phyloP scores from a whole-genome alignment of 2,329 filamentous ascomycete species.

The Rhynchosporium secalis region DNA sequence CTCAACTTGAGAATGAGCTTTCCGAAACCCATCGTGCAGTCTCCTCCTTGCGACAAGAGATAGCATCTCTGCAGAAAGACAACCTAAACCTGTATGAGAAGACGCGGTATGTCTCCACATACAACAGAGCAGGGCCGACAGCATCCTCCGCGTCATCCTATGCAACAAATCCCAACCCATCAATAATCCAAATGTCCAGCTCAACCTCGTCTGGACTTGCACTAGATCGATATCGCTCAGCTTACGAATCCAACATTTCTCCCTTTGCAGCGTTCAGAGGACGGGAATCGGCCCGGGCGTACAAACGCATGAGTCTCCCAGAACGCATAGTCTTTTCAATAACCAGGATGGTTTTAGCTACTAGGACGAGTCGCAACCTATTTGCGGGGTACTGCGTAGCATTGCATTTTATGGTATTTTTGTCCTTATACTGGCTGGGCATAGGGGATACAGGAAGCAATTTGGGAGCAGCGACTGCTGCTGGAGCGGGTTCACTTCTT shows the following conservation, averaged over 20 bases:
- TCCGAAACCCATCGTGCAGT: constrained; percentile 80
- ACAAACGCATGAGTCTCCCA: constrained; percentile 88
- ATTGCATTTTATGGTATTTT: constrained; percentile 84
- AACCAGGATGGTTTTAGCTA: constrained; percentile 87
- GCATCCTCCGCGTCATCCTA: constrained; percentile 66
- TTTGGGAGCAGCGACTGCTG: constrained; percentile 46
- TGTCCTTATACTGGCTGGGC: constrained; percentile 83
- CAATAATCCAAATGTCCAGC: constrained; percentile 63
- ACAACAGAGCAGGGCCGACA: constrained; percentile 69
- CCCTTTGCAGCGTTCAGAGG: constrained; percentile 95
- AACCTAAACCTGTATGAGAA: constrained; percentile 97
- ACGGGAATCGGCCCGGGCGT: constrained; percentile 86
- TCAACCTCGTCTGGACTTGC: constrained; percentile 63
- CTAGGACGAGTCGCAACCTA: constrained; percentile 84
- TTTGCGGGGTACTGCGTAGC: constrained; percentile 91
- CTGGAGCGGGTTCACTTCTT: constrained; percentile 44
- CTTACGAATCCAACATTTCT: constrained; percentile 93
- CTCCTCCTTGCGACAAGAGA: constrained; percentile 84
- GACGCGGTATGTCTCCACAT: constrained; percentile 92
- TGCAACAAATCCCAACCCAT: constrained; percentile 71
- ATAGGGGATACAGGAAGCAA: constrained; percentile 55
- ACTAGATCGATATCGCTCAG: constrained; percentile 82
- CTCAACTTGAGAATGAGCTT: constrained; percentile 85
- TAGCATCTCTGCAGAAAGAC: constrained; percentile 90
- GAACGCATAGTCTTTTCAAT: constrained; percentile 89